Base-by-base conservation (phyloP, 352 stramenopile species). In the Salisapilia sapeloensis region DNA sequence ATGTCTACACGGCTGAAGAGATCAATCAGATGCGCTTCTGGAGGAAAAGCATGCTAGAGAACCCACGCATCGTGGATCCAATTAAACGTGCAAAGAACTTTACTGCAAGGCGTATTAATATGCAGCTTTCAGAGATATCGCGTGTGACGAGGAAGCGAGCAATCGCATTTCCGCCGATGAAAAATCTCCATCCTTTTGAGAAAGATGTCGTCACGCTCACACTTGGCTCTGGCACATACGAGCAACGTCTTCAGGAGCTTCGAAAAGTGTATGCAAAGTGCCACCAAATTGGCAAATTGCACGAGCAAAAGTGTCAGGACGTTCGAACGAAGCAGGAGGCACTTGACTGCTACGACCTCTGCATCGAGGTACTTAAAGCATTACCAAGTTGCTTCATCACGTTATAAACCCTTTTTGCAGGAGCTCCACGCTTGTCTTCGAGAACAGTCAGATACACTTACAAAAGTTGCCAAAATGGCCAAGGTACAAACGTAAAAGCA, bases 1-100 rank as follows among this genome's bases (percentile, higher is more conserved):
- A 85, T 33, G 64, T 89, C 24, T 50, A 72, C 54, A 89, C 72
- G 33, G 67, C 67, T 4, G 59, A 52, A 4, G 72, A 89, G 59
- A 83, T 89, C 38, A 62, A 81, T 48, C 64, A 85, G 45, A 91
- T 91, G 75, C 72, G 75, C 41, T 87, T 91, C 47, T 91, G 75
- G 75, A 60, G 65, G 16, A 47, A 64, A 18, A 43, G 44, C 18
- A 48, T 80, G 44, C 60, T 55, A 35, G 75, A 91, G 46, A 86
- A 69, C 52, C 50, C 66, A 55, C 72, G 71, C 46, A 86, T 91
- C 23, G 50, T 44, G 5, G 72, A 87, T 40, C 72, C 75, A 4
- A 54, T 91, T 44, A 79, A 79, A 29, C 64, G 72, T 43, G 65
- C 70, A 29, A 80, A 79, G 42, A 87, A 91, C 48, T 55, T 77